Base-by-base conservation (phyloP, 108 stramenopile genomes). In the Pseudonitzschia delicatissima region DNA sequence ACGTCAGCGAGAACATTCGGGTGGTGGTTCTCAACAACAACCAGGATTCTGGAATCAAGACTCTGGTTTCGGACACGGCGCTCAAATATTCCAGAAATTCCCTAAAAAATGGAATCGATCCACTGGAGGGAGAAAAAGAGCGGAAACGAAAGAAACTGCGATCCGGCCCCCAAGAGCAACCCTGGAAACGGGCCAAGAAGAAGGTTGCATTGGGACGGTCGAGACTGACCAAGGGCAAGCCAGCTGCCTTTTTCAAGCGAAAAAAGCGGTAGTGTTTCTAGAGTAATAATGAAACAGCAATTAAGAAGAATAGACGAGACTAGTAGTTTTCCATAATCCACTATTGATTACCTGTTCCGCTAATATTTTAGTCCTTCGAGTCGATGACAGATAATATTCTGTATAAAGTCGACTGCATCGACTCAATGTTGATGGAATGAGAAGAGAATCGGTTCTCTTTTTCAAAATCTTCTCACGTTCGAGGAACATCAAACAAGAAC, bases 151-250 rank as follows among this genome's bases (percentile, higher is more conserved):
- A 69, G 33, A 23, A 27, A 3, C 28, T 31, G 18, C 45, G 59
- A 23, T 45, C 59, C 9, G 45, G 26, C 23, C 28, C 29, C 11
- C 35, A 44, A 1, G 64, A 49, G 20, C 42, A 53, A 26, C 37
- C 64, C 21, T 78, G 77, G 77, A 78, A 68, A 58, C 71, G 77
- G 32, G 72, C 77, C 7, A 55, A 57, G 15, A 72, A 72, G 47
- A 58, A 48, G 64, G 27, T 26, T 59, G 35, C 49, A 25, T 17
- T 37, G 63, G 50, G 62, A 29, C 31, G 65, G 39, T 60, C 72
- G 55, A 3, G 49, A 32, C 5, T 47, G 72, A 49, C 57, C 57
- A 37, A 59, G 33, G 45, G 32, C 0, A 64, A 31, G 23, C 44
- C 45, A 7, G 60, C 42, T 8, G 25, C 42, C 35, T 23, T 42